phyloP scores from a whole-genome alignment of 345 rosid genomes.

The Sisymbrium irio region DNA sequence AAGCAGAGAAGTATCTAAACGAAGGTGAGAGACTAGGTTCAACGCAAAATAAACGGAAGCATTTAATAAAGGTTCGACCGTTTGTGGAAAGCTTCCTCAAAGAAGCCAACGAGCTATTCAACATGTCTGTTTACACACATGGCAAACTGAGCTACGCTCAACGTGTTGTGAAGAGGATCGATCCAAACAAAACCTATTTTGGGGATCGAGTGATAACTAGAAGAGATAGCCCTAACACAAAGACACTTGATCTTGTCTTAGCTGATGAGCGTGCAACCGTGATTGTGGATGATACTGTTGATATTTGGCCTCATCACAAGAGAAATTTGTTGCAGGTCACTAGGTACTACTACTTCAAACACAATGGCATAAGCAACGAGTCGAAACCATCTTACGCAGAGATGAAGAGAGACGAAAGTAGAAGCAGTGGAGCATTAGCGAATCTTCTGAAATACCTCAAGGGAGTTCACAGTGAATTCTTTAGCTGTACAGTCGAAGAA shows the following conservation, averaged over 20 bases:
- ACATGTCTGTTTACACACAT: conserved; percentile 18
- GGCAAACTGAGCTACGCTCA: background rate
- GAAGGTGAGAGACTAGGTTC: background rate
- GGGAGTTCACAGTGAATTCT: conserved; percentile 14
- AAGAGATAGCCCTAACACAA: background rate
- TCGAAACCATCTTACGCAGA: background rate
- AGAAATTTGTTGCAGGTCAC: conserved; percentile 27
- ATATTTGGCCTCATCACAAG: conserved; percentile 24
- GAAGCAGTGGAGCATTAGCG: background rate
- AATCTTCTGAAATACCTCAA: conserved; percentile 10
- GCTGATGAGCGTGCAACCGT: conserved; percentile 26
- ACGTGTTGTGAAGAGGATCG: background rate
- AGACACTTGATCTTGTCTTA: conserved; percentile 30
- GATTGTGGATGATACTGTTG: conserved; percentile 16
- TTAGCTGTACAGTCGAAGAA: background rate
- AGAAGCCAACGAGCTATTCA: conserved; percentile 25
- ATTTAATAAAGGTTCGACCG: conserved; percentile 9
- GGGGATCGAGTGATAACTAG: conserved; percentile 3
- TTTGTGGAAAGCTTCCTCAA: background rate
- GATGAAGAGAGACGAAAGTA: conserved; percentile 10
- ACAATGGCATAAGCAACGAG: background rate
- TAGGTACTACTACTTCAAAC: conserved; percentile 37
- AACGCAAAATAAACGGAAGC: no score
- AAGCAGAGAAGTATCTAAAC: conserved; percentile 17
- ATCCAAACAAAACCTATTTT: conserved; percentile 13